phyloP scores from a whole-genome alignment of 495 filamentous ascomycete genomes.

The Penicillium dipodomyicola region DNA sequence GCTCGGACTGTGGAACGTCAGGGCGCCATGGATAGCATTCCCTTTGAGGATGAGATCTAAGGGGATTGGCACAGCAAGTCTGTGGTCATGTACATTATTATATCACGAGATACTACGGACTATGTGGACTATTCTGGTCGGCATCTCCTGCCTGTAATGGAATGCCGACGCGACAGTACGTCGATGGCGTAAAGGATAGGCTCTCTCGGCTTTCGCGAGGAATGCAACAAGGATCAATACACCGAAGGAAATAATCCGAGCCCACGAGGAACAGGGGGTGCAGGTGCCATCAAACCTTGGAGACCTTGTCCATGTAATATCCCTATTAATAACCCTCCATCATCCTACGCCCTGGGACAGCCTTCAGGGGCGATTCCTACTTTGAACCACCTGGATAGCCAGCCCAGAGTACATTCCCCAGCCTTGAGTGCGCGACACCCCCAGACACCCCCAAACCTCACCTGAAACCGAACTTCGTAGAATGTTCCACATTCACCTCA shows the following conservation, averaged over 20 bases:
- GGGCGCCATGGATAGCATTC: slow-evolving; percentile 87
- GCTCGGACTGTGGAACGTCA: slow-evolving; percentile 70
- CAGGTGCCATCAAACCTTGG: slow-evolving; percentile 2
- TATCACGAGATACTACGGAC: not conserved
- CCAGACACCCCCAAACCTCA: not conserved
- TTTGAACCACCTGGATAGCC: slow-evolving; percentile 1
- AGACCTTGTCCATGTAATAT: not conserved
- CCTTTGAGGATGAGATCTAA: slow-evolving; percentile 76
- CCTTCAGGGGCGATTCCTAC: not conserved
- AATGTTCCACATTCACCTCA: slow-evolving; percentile 4
- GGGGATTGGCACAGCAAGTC: not conserved
- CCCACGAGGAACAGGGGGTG: slow-evolving; percentile 8
- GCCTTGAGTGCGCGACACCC: not conserved
- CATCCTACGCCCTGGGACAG: not conserved
- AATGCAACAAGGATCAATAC: slow-evolving; percentile 6
- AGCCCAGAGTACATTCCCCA: slow-evolving; percentile 2
- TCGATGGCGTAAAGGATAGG: slow-evolving; percentile 1
- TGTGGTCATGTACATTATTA: not conserved
- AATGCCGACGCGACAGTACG: slow-evolving; percentile 1
- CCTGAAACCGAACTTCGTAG: not conserved
- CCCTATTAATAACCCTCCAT: slow-evolving; percentile 10
- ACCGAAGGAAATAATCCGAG: not conserved
- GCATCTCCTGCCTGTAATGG: not conserved
- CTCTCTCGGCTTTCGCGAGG: not conserved
- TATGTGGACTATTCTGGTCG: not conserved